These are phyloP conservation scores for Hemisphaericaspora lyxosophila DNA, from an alignment of 1,139 yeast species.

Conservation along the genomic window DNA sequence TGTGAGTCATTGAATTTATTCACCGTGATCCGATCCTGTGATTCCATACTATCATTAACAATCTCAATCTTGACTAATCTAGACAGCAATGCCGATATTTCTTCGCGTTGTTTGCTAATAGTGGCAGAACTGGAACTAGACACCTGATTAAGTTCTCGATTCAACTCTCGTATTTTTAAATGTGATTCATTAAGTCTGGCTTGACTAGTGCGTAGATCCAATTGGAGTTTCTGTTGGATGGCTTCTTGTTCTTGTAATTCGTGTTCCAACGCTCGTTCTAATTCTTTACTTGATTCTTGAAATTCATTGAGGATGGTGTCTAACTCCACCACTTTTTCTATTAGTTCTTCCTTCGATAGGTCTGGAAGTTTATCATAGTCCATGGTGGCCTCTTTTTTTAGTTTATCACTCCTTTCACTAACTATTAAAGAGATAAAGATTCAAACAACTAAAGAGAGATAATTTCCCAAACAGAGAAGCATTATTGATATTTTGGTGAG, in stretches of 20 bases:
- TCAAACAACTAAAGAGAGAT: no score
- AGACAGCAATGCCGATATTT: slow-evolving; percentile 25
- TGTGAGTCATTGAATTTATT: slow-evolving; percentile 34
- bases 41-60: slow-evolving; percentile 41
- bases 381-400: slow-evolving; percentile 2
- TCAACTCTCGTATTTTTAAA: slow-evolving; percentile 15
- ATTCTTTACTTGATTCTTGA: slow-evolving; percentile 44
- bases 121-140: slow-evolving; percentile 20
- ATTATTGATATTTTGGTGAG: no score
- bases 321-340: slow-evolving; percentile 32
- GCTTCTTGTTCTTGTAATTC: slow-evolving; percentile 38
- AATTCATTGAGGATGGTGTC: slow-evolving; percentile 41
- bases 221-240: slow-evolving; percentile 21
- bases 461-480: no score
- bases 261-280: slow-evolving; percentile 46
- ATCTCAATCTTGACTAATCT: slow-evolving; percentile 42
- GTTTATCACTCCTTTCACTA: no score
- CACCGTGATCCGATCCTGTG: slow-evolving; percentile 35
- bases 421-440: no score
- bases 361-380: slow-evolving; percentile 6
- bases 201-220: slow-evolving; percentile 11
- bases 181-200: slow-evolving; percentile 14
- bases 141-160: slow-evolving; percentile 23
- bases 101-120: slow-evolving; percentile 21
- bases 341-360: slow-evolving; percentile 27